Conservation (phyloP, 2,329 filamentous ascomycete species). For the Pseudogymnoascus sp. region DNA sequence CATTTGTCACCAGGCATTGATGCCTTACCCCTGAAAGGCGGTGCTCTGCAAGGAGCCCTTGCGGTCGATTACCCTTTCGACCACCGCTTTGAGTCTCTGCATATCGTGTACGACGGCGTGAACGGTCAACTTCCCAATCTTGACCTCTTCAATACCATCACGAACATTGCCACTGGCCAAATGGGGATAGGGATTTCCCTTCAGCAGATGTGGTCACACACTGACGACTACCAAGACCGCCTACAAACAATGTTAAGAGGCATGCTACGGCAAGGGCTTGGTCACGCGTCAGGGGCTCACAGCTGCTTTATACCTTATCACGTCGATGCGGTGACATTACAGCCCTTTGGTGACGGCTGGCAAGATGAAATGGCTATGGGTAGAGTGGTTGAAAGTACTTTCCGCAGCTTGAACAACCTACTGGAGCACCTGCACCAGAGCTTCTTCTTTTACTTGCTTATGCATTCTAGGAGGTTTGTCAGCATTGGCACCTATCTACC, state of each 20-base stretch:
- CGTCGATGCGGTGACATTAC: conserved; percentile 88
- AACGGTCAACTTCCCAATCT: conserved; percentile 95
- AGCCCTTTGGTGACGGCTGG: conserved; percentile 85
- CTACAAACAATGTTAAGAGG: conserved; percentile 83
- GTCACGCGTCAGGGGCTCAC: conserved; percentile 82
- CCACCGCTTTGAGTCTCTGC: conserved; percentile 75
- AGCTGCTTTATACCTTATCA: conserved; percentile 97
- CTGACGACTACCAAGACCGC: conserved; percentile 70
- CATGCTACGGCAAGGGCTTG: conserved; percentile 86
- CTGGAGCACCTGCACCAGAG: conserved; percentile 96
- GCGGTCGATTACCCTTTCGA: conserved; percentile 90
- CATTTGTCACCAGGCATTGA: conserved; percentile 65
- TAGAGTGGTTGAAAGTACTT: conserved; percentile 79
- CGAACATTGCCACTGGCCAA: conserved; percentile 78
- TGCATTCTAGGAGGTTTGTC: conserved; percentile 87
- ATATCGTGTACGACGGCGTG: conserved; percentile 89
- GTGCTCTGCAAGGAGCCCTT: conserved; percentile 83
- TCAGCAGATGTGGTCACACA: conserved; percentile 76
- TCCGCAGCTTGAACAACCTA: conserved; percentile 90
- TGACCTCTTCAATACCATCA: conserved; percentile 90
- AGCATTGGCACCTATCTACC: conserved; percentile 97
- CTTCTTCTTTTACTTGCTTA: conserved; percentile 97
- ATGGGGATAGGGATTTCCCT: conserved; percentile 81
- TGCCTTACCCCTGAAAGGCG: conserved; percentile 79
- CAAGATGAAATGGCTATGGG: conserved; percentile 97